Evolutionary conservation across 192 early-diverging fungal species (phyloP).

Genomic region (Spizellomyces sp.): DNA sequence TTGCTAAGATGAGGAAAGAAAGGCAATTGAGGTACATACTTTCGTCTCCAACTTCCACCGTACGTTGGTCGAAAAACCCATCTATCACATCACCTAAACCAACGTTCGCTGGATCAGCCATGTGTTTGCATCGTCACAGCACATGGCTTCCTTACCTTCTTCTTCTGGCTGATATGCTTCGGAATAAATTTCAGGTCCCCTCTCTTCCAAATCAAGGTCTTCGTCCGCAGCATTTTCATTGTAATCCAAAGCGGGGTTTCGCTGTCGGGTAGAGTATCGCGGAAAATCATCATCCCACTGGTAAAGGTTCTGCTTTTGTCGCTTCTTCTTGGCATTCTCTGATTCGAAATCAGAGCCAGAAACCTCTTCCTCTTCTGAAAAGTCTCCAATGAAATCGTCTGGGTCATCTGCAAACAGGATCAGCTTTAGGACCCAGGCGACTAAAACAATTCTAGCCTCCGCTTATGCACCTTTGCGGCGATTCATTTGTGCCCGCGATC

Average conservation of each 20-base stretch:
- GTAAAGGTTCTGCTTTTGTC: background rate
- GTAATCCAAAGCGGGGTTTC: conserved; percentile 17
- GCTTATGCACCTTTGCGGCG: background rate
- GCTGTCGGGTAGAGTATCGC: conserved; percentile 20
- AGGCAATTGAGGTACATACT: background rate
- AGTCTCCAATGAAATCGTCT: conserved; percentile 3
- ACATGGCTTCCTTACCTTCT: background rate
- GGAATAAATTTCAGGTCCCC: background rate
- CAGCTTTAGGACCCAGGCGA: background rate
- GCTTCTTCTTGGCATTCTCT: background rate
- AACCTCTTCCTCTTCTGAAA: conserved; percentile 9
- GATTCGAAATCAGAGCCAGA: conserved; percentile 23
- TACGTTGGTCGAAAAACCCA: conserved; percentile 10
- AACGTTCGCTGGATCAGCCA: background rate
- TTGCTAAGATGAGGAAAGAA: background rate
- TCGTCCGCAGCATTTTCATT: conserved; percentile 17
- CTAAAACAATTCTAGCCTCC: background rate
- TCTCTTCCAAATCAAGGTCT: background rate
- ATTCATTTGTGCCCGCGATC: background rate
- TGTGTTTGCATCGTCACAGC: background rate
- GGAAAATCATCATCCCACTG: conserved; percentile 30
- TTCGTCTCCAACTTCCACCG: background rate
- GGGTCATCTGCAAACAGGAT: background rate
- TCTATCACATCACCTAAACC: conserved; percentile 11
- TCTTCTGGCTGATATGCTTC: background rate